Base-by-base conservation (phyloP, 108 stramenopile genomes). In the Schizochytrium sp. region DNA sequence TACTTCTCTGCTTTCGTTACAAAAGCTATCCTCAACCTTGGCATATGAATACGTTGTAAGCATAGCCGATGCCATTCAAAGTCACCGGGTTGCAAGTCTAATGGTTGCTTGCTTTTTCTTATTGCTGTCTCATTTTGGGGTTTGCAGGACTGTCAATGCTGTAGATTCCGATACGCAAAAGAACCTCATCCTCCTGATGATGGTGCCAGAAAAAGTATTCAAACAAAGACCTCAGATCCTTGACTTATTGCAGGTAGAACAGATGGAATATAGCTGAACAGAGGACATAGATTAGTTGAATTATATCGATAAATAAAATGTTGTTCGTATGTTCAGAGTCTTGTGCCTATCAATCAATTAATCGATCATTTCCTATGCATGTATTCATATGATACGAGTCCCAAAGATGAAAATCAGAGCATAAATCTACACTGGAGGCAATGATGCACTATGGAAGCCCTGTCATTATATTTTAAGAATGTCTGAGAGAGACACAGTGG, bases 191-290 rank as follows among this genome's bases (percentile, higher is more conserved):
- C 76, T 83, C n/a, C 4, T 83, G 50, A 83, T 83, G 76, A 83
- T 55, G 50, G 7, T 83, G 76, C 76, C 76, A 28, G 76, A 83
- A 53, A 83, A 83, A 40, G 76, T 83, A 5, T 83, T 83, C 28
- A 83, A 55, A 38, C 76, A 83, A 13, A 10, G 76, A 28, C 76
- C 76, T 42, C 76, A 83, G 28, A 83, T 83, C 55, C 76, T 83
- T 13, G 50, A 55, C 76, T 38, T 83, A 10, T 53, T 83, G 0
- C 50, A 83, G 47, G 53, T 83, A 56, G 76, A 83, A n/a, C 76
- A 83, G 0, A 55, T 83, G 1, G 47, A 83, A 5, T n/a, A n/a
- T 5, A 46, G 47, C 15, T 83, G 40, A 3, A 56, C 12, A 28
- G 12, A 28, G 64, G 19, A 44, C 15, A 38, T 69, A 28, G 28